Conservation (phyloP, 2,329 filamentous ascomycete species). For the Alternaria rosae region DNA sequence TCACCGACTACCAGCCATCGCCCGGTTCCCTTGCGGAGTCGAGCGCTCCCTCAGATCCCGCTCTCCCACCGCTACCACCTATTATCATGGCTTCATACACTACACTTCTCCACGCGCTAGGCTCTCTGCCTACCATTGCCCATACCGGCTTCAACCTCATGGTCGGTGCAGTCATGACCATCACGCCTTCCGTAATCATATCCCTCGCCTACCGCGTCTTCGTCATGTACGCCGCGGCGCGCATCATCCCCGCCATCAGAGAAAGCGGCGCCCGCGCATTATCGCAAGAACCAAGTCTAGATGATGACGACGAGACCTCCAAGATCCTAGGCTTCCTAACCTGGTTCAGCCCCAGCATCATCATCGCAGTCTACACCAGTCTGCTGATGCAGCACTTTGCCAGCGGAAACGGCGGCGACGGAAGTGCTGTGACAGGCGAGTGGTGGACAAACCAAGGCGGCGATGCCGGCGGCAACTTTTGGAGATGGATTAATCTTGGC, state of each 20-base stretch:
- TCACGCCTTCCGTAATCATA: slow-evolving; percentile 94
- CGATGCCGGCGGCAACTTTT: slow-evolving; percentile 82
- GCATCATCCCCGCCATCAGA: slow-evolving; percentile 92
- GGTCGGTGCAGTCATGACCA: slow-evolving; percentile 90
- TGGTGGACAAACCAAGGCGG: slow-evolving; percentile 89
- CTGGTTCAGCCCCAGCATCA: slow-evolving; percentile 93
- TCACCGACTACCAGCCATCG: slow-evolving; percentile 94
- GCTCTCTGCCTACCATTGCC: slow-evolving; percentile 81
- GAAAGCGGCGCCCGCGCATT: slow-evolving; percentile 84
- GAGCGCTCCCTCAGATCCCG: slow-evolving; percentile 70
- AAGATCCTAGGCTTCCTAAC: slow-evolving; percentile 82
- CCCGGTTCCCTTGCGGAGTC: slow-evolving; percentile 61
- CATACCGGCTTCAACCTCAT: slow-evolving; percentile 86
- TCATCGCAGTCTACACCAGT: slow-evolving; percentile 96
- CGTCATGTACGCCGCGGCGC: slow-evolving; percentile 92
- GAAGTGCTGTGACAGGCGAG: slow-evolving; percentile 58
- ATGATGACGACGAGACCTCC: slow-evolving; percentile 83
- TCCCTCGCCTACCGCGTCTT: slow-evolving; percentile 92
- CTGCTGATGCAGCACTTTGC: slow-evolving; percentile 95
- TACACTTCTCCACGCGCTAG: slow-evolving; percentile 83
- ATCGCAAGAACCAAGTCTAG: slow-evolving; percentile 82
- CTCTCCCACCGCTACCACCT: slow-evolving; percentile 93
- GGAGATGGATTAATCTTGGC: slow-evolving; percentile 92
- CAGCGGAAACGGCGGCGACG: slow-evolving; percentile 61
- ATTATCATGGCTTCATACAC: slow-evolving; percentile 99